Conservation (phyloP, 1,284 basidiomycete genomes). For the Phylloboletellus chloephorus region DNA sequence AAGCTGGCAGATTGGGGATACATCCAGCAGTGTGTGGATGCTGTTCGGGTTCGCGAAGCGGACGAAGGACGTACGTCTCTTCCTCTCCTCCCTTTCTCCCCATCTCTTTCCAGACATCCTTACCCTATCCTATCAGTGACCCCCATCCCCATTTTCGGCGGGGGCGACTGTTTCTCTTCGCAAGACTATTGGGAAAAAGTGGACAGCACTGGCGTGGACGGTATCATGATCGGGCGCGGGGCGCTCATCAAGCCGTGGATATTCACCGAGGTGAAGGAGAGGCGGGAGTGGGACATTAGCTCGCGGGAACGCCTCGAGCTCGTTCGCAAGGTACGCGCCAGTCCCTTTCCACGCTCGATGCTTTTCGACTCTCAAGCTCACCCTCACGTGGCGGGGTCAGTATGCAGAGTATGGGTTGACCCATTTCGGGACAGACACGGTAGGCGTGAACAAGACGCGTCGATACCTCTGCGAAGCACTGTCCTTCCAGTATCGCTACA, state of each 20-base stretch:
- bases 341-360: not conserved
- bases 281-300: constrained; percentile 91
- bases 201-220: constrained; percentile 79
- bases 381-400: constrained; percentile 34
- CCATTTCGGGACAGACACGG: constrained; percentile 88
- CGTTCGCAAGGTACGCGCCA: constrained; percentile 62
- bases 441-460: constrained; percentile 88
- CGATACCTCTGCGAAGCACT: constrained; percentile 94
- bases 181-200: constrained; percentile 79
- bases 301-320: constrained; percentile 86
- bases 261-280: constrained; percentile 94
- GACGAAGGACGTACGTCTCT: constrained; percentile 65
- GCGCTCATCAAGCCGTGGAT: constrained; percentile 97
- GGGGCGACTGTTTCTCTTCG: constrained; percentile 90
- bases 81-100: not conserved
- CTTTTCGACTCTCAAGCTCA: too few relatives aligned
- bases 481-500: constrained; percentile 92
- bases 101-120: not conserved
- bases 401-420: constrained; percentile 77
- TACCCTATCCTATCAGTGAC: constrained; percentile 50
- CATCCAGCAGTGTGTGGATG: constrained; percentile 80
- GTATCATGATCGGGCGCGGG: constrained; percentile 92
- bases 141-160: constrained; percentile 90
- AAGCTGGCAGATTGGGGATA: constrained; percentile 89
- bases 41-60: constrained; percentile 72